Conservation (phyloP, 257 asterid species). For the Rubia yunnanensis region DNA sequence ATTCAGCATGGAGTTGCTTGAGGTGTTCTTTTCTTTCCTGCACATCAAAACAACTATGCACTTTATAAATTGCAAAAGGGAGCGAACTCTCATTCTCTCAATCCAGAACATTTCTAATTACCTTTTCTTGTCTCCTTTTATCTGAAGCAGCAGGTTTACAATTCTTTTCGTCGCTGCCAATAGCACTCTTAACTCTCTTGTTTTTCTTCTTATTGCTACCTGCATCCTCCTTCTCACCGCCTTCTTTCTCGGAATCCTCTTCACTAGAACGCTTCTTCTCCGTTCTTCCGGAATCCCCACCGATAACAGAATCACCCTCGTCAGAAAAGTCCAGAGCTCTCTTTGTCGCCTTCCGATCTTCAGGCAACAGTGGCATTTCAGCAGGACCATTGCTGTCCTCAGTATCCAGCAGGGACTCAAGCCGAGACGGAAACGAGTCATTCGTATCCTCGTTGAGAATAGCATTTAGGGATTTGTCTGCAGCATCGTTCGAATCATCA, state of each 20-base stretch:
- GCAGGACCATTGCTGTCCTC: slow-evolving; percentile 8
- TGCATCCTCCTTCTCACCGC: slow-evolving; percentile 9
- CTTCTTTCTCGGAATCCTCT: slow-evolving; percentile 6
- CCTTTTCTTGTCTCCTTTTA: slow-evolving; percentile 71
- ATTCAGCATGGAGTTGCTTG: slow-evolving; percentile 78
- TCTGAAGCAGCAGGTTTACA: slow-evolving; percentile 20
- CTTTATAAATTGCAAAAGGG: background rate
- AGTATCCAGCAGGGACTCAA: slow-evolving; percentile 18
- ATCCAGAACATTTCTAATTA: background rate
- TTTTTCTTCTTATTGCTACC: slow-evolving; percentile 29
- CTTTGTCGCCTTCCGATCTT: slow-evolving; percentile 30
- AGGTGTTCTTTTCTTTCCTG: slow-evolving; percentile 63
- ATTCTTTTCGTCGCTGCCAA: slow-evolving; percentile 20
- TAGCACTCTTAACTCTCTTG: slow-evolving; percentile 26
- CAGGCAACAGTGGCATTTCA: background rate
- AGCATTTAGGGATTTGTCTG: slow-evolving; percentile 12
- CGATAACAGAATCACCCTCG: slow-evolving; percentile 1
- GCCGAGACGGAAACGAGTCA: slow-evolving; percentile 26
- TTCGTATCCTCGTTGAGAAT: slow-evolving; percentile 28
- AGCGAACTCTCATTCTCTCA: background rate
- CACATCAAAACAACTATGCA: slow-evolving; percentile 8
- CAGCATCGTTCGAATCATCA: slow-evolving; percentile 3
- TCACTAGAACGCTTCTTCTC: slow-evolving; percentile 17
- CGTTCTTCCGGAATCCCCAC: slow-evolving; percentile 11
- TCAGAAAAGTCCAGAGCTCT: slow-evolving; percentile 29